phyloP scores from a whole-genome alignment of 169 alveolate genomes.

The Fabrea salina region DNA sequence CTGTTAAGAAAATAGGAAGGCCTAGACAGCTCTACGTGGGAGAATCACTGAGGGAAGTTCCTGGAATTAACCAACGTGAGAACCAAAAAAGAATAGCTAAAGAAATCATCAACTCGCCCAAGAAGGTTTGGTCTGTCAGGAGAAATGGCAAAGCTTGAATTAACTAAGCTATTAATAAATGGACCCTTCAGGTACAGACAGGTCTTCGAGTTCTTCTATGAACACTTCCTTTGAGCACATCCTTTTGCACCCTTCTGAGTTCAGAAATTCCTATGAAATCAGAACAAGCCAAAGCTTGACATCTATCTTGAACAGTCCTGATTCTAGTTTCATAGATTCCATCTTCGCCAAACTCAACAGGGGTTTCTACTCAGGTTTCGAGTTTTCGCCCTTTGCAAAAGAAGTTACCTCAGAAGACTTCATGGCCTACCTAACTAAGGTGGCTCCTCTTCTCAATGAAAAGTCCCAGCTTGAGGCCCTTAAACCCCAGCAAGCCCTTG shows the following conservation, averaged over 20 bases:
- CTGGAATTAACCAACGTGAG: neutral
- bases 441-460: neutral
- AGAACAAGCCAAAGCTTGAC: neutral
- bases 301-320: neutral
- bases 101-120: neutral
- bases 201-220: neutral
- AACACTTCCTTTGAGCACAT: neutral
- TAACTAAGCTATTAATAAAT: too few relatives aligned
- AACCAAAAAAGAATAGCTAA: neutral
- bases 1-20: slow-evolving; percentile 65
- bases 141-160: too few relatives aligned
- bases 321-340: neutral
- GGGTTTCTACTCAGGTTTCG: neutral
- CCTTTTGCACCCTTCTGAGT: neutral
- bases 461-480: neutral
- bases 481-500: neutral
- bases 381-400: neutral
- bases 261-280: neutral
- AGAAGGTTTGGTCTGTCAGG: slow-evolving; percentile 23
- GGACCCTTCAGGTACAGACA: too few relatives aligned
- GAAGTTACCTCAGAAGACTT: neutral
- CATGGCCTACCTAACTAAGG: neutral
- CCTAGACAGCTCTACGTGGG: slow-evolving; percentile 83
- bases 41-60: slow-evolving; percentile 40
- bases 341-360: neutral